Base-by-base conservation (phyloP, 768 basidiomycete genomes). In the Megacollybia marginata region DNA sequence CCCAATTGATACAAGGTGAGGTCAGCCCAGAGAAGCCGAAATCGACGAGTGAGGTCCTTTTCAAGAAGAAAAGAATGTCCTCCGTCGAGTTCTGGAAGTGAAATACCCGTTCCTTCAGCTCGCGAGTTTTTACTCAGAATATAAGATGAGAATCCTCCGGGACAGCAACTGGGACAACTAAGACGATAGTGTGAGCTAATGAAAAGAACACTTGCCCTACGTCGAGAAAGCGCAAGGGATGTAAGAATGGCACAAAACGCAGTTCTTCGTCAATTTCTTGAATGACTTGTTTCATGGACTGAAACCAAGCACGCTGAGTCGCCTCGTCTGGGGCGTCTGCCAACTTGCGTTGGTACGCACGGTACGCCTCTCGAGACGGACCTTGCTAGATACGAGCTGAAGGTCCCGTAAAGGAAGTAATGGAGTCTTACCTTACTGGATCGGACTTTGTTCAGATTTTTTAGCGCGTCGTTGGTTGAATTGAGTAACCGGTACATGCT, bases 61-160 rank as follows among this genome's bases (percentile, higher is more conserved):
- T 59, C 54, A 44, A 63, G 55, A 44, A 59, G 52, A 46, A 49
- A 58, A 19, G 38, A 42, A 51, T 63, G 61, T 13, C 64, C 61
- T 35, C 58, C 64, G 16, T 52, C 48, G 47, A 55, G 53, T 34
- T 57, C 49, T 48, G 50, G 51, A 42, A 61, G 53, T 35, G 64
- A 63, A 44, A 65, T 59, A 4, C 64, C 64, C 23, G 61, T 43
- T 28, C 64, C 64, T 3, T 48, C 47, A 12, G 64, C 60, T 31
- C 38, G 42, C 15, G 48, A 38, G 49, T 63, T 64, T 38, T 57
- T 58, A 33, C 47, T 49, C 38, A 65, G 40, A 35, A 65, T 59
- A 46, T 65, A 64, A 18, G 60, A 61, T n/a, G 62, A 54, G 44
- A 65, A 65, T 1, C 64, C 63, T 33, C 63, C 64, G 8, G 62